These are phyloP conservation scores for Sporisorium sorghi DNA, from an alignment of 1,284 basidiomycete genomes.

Conservation along the genomic window DNA sequence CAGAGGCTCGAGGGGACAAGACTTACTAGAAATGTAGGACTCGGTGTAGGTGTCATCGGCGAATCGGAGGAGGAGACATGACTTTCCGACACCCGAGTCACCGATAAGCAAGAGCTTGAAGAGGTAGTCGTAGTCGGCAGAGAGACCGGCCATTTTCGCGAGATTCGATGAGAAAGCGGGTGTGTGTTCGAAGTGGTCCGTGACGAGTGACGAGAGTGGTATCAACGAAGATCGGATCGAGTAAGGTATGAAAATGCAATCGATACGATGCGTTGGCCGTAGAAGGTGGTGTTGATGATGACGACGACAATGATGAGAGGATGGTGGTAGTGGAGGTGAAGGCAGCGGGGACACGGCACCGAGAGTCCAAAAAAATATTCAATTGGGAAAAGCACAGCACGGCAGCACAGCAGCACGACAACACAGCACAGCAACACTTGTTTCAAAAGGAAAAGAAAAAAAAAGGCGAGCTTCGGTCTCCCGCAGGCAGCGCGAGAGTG, in stretches of 20 bases:
- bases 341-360: conserved; percentile 7
- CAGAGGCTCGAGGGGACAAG: not conserved
- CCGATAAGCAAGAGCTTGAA: conserved; percentile 73
- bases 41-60: conserved; percentile 72
- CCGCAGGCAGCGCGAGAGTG: conserved; percentile 16
- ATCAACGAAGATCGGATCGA: not conserved
- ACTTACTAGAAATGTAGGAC: conserved; percentile 71
- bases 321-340: conserved; percentile 26
- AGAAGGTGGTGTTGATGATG: not conserved
- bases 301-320: not conserved
- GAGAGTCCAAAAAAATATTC: not conserved
- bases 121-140: conserved; percentile 68
- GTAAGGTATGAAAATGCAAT: not conserved
- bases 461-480: conserved; percentile 14
- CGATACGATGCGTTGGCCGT: not conserved
- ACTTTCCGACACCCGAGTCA: conserved; percentile 94
- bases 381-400: conserved; percentile 8
- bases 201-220: not conserved
- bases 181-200: not conserved
- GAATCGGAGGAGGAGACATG: conserved; percentile 71
- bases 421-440: not conserved
- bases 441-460: too few relatives aligned
- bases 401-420: conserved; percentile 2
- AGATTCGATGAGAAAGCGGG: not conserved
- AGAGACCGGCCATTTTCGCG: conserved; percentile 59